Percentiles rank a stretch among this genome's conserved stretches.
Evolutionary conservation across 2,329 filamentous ascomycete species (phyloP).

Genomic region (Neofusicoccum umdonicola): DNA sequence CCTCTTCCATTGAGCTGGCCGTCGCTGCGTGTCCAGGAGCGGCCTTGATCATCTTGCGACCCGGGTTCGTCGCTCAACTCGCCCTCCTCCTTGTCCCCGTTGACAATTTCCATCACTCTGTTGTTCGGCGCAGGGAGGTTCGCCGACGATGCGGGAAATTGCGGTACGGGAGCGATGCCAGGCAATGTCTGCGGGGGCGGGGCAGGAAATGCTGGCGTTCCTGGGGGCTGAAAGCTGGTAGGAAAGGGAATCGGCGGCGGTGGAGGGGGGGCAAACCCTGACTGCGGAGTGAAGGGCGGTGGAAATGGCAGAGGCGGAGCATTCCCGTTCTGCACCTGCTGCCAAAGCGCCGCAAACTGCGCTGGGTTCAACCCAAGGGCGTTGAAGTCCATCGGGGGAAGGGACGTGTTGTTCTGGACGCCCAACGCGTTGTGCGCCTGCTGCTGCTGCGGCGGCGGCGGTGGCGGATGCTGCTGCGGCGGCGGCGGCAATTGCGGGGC

Average conservation of each 20-base stretch:
- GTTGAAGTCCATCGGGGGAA: conserved; percentile 23
- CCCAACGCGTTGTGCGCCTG: conserved; percentile 9
- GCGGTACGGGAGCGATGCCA: background rate
- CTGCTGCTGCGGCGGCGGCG: background rate
- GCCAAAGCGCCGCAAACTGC: conserved; percentile 13
- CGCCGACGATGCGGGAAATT: conserved; percentile 19
- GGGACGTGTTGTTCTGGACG: conserved; percentile 25
- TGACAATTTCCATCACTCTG: conserved; percentile 31
- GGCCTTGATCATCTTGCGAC: background rate
- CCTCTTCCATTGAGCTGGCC: background rate
- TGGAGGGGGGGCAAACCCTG: conserved; percentile 23
- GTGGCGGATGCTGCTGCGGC: background rate
- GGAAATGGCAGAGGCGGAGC: conserved; percentile 28
- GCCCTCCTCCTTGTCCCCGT: conserved; percentile 65
- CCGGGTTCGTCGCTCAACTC: conserved; percentile 68
- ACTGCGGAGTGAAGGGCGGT: conserved; percentile 26
- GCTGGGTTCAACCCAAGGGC: conserved; percentile 8
- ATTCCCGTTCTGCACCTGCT: conserved; percentile 18
- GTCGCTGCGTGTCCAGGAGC: conserved; percentile 3
- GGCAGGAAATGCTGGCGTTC: background rate
- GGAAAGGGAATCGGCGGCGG: conserved; percentile 25
- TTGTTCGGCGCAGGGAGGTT: conserved; percentile 20
- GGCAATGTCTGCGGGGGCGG: conserved; percentile 1
- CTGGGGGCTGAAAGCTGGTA: conserved; percentile 21
- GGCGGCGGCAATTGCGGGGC: conserved; percentile 7